Conservation (phyloP, 2,329 filamentous ascomycete species). For the Sporothrix brunneoviolacea region DNA sequence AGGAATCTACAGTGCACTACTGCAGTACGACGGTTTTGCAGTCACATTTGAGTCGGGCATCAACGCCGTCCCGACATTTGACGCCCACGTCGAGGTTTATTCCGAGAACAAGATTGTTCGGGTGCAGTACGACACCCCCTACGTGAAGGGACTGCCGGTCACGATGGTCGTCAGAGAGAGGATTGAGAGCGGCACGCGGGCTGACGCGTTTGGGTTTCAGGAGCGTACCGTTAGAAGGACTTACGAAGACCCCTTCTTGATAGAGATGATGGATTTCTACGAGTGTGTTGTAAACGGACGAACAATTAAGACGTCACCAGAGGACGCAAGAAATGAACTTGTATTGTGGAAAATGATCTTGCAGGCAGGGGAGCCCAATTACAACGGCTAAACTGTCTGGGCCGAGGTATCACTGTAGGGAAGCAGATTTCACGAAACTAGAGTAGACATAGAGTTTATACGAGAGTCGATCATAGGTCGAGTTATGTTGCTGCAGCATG, state of each 20-base stretch:
- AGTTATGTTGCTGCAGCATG: no score
- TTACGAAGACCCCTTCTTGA: slow-evolving; percentile 37
- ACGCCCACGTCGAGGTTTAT: slow-evolving; percentile 48
- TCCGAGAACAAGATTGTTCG: slow-evolving; percentile 45
- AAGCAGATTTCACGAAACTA: no score
- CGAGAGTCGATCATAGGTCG: no score
- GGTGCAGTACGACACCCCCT: slow-evolving; percentile 51
- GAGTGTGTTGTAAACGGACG: slow-evolving; percentile 20
- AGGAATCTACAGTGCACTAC: slow-evolving; percentile 33
- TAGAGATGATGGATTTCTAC: slow-evolving; percentile 31
- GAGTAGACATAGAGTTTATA: no score
- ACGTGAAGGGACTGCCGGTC: slow-evolving; percentile 48
- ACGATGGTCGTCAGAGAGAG: slow-evolving; percentile 41
- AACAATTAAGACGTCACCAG: slow-evolving; percentile 24
- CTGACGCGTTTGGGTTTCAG: no score
- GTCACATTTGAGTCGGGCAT: slow-evolving; percentile 53
- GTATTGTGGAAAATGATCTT: slow-evolving; percentile 28
- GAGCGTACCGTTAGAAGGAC: slow-evolving; percentile 35
- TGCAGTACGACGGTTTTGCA: slow-evolving; percentile 40
- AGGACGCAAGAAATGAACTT: slow-evolving; percentile 26
- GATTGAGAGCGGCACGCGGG: no score
- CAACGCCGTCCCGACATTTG: slow-evolving; percentile 45
- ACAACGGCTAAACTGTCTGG: no score
- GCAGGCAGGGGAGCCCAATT: no score
- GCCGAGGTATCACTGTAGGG: no score